Conservation (phyloP, 108 stramenopile species). For the Nitzschia sp. region DNA sequence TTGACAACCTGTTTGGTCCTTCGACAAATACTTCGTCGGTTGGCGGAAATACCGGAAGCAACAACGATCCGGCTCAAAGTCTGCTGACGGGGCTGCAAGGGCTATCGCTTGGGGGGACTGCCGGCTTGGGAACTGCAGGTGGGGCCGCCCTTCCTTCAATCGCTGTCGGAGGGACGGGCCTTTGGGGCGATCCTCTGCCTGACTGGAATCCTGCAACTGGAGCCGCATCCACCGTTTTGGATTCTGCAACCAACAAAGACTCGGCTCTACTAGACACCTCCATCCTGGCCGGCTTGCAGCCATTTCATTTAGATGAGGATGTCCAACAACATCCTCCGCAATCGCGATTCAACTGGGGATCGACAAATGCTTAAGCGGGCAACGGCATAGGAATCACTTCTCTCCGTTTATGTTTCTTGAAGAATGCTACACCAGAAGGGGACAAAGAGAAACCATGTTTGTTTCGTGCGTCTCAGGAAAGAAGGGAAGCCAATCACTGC, state of each 20-base stretch:
- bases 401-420: neutral
- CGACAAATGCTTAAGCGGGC: conserved; percentile 1
- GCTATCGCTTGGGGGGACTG: conserved; percentile 16
- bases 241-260: neutral
- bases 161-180: conserved; percentile 9
- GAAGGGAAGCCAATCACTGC: conserved; percentile 28
- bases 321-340: conserved; percentile 22
- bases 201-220: neutral
- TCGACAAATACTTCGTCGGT: neutral
- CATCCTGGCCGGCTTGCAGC: conserved; percentile 13
- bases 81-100: conserved; percentile 32
- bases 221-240: neutral
- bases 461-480: neutral
- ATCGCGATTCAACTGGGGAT: conserved; percentile 36
- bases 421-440: neutral
- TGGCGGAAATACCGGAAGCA: neutral
- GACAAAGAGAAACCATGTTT: neutral
- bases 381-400: neutral
- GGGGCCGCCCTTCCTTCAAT: neutral
- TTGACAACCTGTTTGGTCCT: conserved; percentile 54
- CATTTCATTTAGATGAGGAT: neutral
- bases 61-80: neutral
- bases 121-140: neutral
- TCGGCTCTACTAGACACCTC: conserved; percentile 2
- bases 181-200: conserved; percentile 24